These are phyloP conservation scores for Lablab purpureus DNA, from an alignment of 306 rosid species.

Conservation along the genomic window DNA sequence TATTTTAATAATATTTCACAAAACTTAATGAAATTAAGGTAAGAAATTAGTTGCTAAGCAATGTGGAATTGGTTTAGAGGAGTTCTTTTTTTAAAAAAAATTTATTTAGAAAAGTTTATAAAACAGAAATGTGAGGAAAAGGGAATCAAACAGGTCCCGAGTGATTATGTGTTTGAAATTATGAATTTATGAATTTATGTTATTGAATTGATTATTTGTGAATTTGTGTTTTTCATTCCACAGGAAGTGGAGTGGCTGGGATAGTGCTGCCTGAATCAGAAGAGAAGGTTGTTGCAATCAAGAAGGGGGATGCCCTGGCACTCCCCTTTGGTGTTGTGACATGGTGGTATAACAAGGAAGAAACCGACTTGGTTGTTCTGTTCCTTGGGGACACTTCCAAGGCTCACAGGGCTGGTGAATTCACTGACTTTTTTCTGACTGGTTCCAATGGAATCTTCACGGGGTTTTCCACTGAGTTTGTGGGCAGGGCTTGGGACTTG, in stretches of 20 bases:
- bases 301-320: constrained; percentile 87
- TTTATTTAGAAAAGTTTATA: too few relatives aligned
- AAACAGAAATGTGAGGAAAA: too few relatives aligned
- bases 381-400: constrained; percentile 81
- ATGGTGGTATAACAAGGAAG: constrained; percentile 86
- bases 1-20: too few relatives aligned
- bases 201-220: constrained; percentile 14
- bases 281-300: constrained; percentile 78
- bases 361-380: constrained; percentile 71
- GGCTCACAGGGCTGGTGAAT: constrained; percentile 85
- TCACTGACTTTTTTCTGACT: constrained; percentile 71
- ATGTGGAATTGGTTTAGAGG: too few relatives aligned
- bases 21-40: too few relatives aligned
- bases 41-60: too few relatives aligned
- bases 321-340: constrained; percentile 86
- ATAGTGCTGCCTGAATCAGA: constrained; percentile 74
- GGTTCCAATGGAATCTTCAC: constrained; percentile 81
- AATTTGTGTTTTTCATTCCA: neutral
- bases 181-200: neutral
- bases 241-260: constrained; percentile 74
- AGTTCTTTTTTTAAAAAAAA: too few relatives aligned
- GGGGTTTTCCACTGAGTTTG: constrained; percentile 77
- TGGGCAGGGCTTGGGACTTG: constrained; percentile 82
- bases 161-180: neutral
- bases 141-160: too few relatives aligned